Conservation (phyloP, 2,329 filamentous ascomycete species). For the Amesomyces nigricolor region DNA sequence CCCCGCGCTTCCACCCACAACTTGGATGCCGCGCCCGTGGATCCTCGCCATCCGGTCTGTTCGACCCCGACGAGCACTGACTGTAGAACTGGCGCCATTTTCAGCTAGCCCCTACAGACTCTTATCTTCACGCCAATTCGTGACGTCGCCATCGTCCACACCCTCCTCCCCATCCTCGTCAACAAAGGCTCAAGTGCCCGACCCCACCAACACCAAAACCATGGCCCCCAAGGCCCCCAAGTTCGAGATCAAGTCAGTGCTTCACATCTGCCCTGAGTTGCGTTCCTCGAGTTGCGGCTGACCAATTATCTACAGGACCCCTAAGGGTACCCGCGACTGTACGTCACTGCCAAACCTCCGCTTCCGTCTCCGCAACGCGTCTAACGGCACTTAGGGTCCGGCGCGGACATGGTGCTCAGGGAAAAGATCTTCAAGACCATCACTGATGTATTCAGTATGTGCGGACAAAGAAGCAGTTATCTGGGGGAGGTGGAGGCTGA, state of each 20-base stretch:
- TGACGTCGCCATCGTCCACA: not conserved
- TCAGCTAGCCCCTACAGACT: conserved; percentile 1
- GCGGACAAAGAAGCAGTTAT: not conserved
- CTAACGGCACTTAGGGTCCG: conserved; percentile 40
- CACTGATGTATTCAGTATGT: conserved; percentile 26
- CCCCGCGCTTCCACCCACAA: conserved; percentile 21
- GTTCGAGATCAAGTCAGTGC: conserved; percentile 22
- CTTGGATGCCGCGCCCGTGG: conserved; percentile 23
- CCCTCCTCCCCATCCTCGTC: conserved; percentile 4
- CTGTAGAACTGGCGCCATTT: conserved; percentile 3
- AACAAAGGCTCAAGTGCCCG: conserved; percentile 1
- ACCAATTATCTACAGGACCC: conserved; percentile 56
- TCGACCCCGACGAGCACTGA: conserved; percentile 20
- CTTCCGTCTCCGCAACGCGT: not conserved
- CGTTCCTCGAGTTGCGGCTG: not conserved
- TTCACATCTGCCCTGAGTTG: not conserved
- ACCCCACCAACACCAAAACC: conserved; percentile 8
- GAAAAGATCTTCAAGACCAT: conserved; percentile 26
- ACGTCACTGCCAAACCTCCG: not conserved
- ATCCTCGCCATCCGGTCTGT: conserved; percentile 22
- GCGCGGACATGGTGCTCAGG: conserved; percentile 58
- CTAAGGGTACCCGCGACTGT: conserved; percentile 70
- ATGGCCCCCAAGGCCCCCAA: conserved; percentile 23
- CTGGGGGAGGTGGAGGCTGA: conserved; percentile 14
- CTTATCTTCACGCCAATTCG: conserved; percentile 4